These are phyloP conservation scores for Pelargonium nanum DNA, from an alignment of 345 rosid genomes.

Conservation along the genomic window DNA sequence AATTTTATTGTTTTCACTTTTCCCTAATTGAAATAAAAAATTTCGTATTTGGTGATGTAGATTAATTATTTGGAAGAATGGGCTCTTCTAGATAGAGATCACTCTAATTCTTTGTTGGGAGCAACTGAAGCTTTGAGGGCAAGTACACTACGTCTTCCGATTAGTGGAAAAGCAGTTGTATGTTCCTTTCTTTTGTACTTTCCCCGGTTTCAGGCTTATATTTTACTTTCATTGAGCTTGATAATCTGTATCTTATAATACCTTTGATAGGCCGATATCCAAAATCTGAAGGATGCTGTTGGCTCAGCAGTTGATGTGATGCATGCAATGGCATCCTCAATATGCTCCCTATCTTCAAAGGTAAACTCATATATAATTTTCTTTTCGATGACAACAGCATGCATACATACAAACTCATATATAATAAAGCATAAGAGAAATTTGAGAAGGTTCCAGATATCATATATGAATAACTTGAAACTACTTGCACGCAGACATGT, in stretches of 20 bases:
- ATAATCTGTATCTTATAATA: constrained; percentile 1
- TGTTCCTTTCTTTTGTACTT: constrained; percentile 14
- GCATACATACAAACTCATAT: not conserved
- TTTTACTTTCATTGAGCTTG: constrained; percentile 7
- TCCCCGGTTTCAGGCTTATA: not conserved
- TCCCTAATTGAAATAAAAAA: constrained; percentile 6
- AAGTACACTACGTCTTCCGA: constrained; percentile 90
- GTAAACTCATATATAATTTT: constrained; percentile 21
- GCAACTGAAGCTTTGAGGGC: constrained; percentile 91
- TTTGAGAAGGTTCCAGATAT: not conserved
- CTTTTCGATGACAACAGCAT: not conserved
- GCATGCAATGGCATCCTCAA: constrained; percentile 83
- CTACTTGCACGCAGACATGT: too few relatives aligned
- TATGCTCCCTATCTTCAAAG: constrained; percentile 53
- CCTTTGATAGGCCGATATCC: constrained; percentile 50
- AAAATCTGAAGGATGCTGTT: constrained; percentile 74
- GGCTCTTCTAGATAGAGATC: constrained; percentile 69
- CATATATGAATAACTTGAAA: too few relatives aligned
- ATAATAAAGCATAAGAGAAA: not conserved
- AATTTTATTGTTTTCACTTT: not conserved
- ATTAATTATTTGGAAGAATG: constrained; percentile 60
- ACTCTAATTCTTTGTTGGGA: constrained; percentile 55
- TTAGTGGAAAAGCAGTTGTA: constrained; percentile 68
- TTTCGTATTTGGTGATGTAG: constrained; percentile 27
- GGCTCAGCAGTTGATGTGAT: constrained; percentile 79